A percentile compares a stretch with the other conserved stretches of the same genome.
Conservation (phyloP, 1,139 yeast species). For the Taiozyma onychis region DNA sequence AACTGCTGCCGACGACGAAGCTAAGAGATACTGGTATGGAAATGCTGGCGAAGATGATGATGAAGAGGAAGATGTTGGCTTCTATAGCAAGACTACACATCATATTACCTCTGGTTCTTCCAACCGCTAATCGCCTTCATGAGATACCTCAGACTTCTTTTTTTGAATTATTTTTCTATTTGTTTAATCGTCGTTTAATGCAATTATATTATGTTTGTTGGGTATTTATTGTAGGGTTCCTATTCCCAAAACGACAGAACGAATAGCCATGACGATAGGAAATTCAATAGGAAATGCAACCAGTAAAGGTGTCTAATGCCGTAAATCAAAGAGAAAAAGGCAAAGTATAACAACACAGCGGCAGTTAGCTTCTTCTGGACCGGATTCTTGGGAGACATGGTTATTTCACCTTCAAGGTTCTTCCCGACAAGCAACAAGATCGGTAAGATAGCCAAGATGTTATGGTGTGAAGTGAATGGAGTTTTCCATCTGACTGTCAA, state of each 20-base stretch:
- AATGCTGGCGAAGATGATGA: conserved; percentile 12
- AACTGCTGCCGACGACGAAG: conserved; percentile 29
- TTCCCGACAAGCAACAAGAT: conserved; percentile 46
- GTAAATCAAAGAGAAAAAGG: conserved; percentile 50
- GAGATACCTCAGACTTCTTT: background rate
- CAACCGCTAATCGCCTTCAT: background rate
- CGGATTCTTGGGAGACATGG: conserved; percentile 22
- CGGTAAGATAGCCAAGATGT: conserved; percentile 61
- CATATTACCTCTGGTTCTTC: conserved; percentile 3
- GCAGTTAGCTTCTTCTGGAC: conserved; percentile 28
- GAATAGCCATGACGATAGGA: conserved; percentile 43
- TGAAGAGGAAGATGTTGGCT: conserved; percentile 14
- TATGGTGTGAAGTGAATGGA: conserved; percentile 74
- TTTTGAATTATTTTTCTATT: background rate
- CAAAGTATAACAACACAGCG: conserved; percentile 37
- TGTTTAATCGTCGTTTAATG: background rate
- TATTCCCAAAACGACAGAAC: conserved; percentile 13
- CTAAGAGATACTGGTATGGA: conserved; percentile 27
- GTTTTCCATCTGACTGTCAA: conserved; percentile 65
- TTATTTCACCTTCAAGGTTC: conserved; percentile 32
- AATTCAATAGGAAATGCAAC: conserved; percentile 62
- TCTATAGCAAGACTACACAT: conserved; percentile 19
- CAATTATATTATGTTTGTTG: background rate
- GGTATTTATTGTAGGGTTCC: background rate
- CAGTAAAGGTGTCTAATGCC: conserved; percentile 69